phyloP scores from a whole-genome alignment of 768 basidiomycete species.

The Mycena chlorophos region DNA sequence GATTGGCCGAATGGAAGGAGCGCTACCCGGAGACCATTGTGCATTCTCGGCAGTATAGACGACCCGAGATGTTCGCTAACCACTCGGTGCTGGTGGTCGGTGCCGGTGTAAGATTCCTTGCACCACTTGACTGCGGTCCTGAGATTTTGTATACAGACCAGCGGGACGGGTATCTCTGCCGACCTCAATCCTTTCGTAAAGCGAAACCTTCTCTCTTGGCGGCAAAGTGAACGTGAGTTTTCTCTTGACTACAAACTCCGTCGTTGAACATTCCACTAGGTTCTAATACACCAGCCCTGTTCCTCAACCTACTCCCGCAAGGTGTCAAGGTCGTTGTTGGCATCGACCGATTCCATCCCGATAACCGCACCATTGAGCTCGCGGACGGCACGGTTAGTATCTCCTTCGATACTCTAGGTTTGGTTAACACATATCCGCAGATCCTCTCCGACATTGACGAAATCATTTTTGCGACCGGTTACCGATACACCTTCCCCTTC shows the following conservation, averaged over 20 bases:
- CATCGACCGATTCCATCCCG: constrained; percentile 27
- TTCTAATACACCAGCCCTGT: constrained; percentile 16
- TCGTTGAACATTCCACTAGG: neutral
- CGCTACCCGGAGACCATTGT: constrained; percentile 27
- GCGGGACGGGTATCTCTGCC: constrained; percentile 29
- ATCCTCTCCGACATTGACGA: constrained; percentile 28
- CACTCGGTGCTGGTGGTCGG: constrained; percentile 36
- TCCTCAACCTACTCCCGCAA: constrained; percentile 22
- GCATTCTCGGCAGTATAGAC: constrained; percentile 37
- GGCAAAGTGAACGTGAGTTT: constrained; percentile 11
- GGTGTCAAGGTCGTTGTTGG: constrained; percentile 29
- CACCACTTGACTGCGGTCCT: no score
- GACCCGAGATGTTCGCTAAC: constrained; percentile 30
- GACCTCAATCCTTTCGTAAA: constrained; percentile 25
- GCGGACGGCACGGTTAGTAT: constrained; percentile 29
- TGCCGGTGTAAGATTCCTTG: constrained; percentile 23
- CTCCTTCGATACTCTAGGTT: neutral
- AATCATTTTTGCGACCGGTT: constrained; percentile 34
- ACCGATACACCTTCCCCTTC: constrained; percentile 33
- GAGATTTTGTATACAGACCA: constrained; percentile 16
- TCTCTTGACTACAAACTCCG: neutral
- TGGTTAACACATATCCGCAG: constrained; percentile 1
- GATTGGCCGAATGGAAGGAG: constrained; percentile 25
- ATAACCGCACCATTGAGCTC: constrained; percentile 25
- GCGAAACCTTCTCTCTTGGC: constrained; percentile 24